Conservation (phyloP, 1,284 basidiomycete genomes). For the Sporisorium scitamineum region DNA sequence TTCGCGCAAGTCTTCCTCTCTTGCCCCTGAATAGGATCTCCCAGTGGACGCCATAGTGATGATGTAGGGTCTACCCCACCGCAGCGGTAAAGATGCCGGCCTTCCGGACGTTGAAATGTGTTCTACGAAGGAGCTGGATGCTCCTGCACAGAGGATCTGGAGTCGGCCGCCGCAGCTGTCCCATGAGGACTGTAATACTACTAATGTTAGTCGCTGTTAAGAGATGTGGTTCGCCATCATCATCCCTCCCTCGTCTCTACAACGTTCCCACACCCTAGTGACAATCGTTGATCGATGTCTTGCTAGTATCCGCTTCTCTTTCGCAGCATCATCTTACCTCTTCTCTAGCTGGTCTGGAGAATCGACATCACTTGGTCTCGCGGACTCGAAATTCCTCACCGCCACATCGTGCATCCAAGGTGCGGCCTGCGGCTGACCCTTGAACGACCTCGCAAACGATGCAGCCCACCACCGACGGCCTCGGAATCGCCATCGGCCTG, state of each 20-base stretch:
- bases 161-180: too few relatives aligned
- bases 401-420: too few relatives aligned
- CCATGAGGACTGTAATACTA: neutral
- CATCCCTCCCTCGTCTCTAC: neutral
- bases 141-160: too few relatives aligned
- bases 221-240: neutral
- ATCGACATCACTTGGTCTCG: neutral
- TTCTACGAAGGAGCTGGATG: conserved; percentile 4
- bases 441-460: neutral
- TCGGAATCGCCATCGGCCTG: conserved; percentile 19
- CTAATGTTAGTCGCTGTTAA: neutral
- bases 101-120: conserved; percentile 7
- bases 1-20: too few relatives aligned
- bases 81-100: neutral
- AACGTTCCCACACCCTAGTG: neutral
- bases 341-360: conserved; percentile 31
- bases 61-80: neutral
- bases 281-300: conserved; percentile 35
- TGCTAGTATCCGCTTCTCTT: neutral
- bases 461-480: conserved; percentile 7
- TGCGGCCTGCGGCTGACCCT: neutral
- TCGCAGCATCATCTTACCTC: neutral
- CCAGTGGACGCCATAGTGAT: too few relatives aligned
- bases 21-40: neutral
- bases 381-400: neutral